Percentiles rank a stretch among this genome's conserved stretches.
Evolutionary conservation across 2,329 filamentous ascomycete genomes (phyloP).

Genomic region (Fusarium chaquense): DNA sequence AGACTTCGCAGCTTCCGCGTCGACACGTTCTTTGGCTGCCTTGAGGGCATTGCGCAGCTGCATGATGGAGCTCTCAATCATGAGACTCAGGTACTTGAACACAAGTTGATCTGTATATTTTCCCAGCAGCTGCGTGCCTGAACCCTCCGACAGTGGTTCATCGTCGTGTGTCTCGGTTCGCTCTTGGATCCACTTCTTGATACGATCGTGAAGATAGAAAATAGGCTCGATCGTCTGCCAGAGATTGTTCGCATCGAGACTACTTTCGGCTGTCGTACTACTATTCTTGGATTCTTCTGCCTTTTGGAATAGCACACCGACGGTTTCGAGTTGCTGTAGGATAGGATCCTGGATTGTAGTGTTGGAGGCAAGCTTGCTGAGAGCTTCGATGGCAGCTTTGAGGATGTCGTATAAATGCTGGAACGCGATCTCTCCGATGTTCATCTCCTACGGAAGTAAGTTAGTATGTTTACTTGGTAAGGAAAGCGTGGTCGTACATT

Average conservation of each 20-base stretch:
- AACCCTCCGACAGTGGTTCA: conserved; percentile 31
- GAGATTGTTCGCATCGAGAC: conserved; percentile 62
- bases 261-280: conserved; percentile 16
- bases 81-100: conserved; percentile 86
- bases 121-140: conserved; percentile 41
- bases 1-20: conserved; percentile 60
- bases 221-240: conserved; percentile 86
- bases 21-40: conserved; percentile 48
- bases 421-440: conserved; percentile 60
- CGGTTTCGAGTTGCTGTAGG: conserved; percentile 45
- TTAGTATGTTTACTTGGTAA: background rate
- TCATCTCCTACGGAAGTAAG: conserved; percentile 67
- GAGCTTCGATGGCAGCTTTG: conserved; percentile 43
- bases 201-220: conserved; percentile 68
- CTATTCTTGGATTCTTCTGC: conserved; percentile 40
- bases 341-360: conserved; percentile 38
- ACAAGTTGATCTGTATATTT: conserved; percentile 93
- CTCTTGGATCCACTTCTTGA: conserved; percentile 69
- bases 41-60: conserved; percentile 81
- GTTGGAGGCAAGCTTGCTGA: conserved; percentile 43
- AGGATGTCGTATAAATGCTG: conserved; percentile 49
- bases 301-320: conserved; percentile 46
- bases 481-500: conserved; percentile 33
- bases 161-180: conserved; percentile 64
- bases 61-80: conserved; percentile 87